phyloP scores from a whole-genome alignment of 306 rosid genomes.

The Pueraria montana region DNA sequence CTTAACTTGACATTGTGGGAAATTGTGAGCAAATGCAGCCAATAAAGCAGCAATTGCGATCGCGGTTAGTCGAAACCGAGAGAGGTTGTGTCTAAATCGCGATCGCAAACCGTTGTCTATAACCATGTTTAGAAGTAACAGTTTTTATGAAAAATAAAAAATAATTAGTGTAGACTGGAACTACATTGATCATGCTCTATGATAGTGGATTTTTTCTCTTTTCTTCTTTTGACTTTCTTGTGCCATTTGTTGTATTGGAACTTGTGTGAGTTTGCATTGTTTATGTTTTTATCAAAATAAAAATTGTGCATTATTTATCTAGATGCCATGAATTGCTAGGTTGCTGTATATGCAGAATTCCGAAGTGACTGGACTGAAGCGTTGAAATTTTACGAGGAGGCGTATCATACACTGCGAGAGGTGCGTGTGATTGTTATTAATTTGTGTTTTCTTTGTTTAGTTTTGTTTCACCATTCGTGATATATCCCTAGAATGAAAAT shows the following conservation, averaged over 20 bases:
- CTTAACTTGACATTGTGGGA: too few relatives aligned
- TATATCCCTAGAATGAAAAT: constrained; percentile 19
- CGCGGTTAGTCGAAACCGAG: too few relatives aligned
- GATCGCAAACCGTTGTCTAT: too few relatives aligned
- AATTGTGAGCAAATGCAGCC: too few relatives aligned
- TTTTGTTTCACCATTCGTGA: constrained; percentile 29
- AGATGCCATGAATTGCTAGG: constrained; percentile 70
- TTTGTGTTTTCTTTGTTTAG: constrained; percentile 34
- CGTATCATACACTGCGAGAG: constrained; percentile 87
- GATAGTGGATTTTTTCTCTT: neutral
- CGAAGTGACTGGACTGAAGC: constrained; percentile 96
- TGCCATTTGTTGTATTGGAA: constrained; percentile 12
- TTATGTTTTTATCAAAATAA: constrained; percentile 41
- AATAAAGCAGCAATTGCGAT: too few relatives aligned
- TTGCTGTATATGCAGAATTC: constrained; percentile 97
- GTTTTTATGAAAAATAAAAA: too few relatives aligned
- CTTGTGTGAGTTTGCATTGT: constrained; percentile 38
- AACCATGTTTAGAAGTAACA: too few relatives aligned
- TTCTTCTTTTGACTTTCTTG: constrained; percentile 16
- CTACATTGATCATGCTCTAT: neutral
- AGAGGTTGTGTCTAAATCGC: too few relatives aligned
- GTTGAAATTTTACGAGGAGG: constrained; percentile 88
- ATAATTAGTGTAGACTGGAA: neutral
- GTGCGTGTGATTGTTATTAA: constrained; percentile 51
- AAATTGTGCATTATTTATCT: constrained; percentile 53